These are phyloP conservation scores for Golubevia sp. DNA, from an alignment of 1,284 basidiomycete genomes.

Conservation along the genomic window DNA sequence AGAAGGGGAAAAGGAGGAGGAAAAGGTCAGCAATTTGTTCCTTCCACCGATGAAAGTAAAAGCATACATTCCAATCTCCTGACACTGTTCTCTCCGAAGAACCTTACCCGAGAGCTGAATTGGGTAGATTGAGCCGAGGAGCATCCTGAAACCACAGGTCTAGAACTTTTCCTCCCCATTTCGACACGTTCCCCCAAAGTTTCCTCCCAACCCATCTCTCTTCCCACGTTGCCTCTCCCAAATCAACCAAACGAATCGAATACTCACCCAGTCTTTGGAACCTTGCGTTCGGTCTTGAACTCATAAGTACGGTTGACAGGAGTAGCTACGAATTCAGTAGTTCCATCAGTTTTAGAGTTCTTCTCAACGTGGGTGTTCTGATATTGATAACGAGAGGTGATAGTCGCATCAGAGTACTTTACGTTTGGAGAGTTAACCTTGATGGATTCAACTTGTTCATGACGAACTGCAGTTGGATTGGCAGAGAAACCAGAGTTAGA, in stretches of 20 bases:
- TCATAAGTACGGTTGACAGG: constrained; percentile 65
- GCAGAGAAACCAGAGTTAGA: constrained; percentile 13
- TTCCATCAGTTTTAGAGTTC: constrained; percentile 39
- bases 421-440: constrained; percentile 56
- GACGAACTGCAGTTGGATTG: constrained; percentile 57
- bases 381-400: constrained; percentile 54
- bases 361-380: constrained; percentile 57
- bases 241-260: constrained; percentile 9
- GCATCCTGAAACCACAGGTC: no score
- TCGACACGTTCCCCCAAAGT: background rate
- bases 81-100: no score
- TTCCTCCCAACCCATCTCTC: background rate
- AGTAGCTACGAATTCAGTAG: constrained; percentile 51
- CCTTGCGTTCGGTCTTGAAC: constrained; percentile 87
- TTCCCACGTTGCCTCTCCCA: constrained; percentile 4
- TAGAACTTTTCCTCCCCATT: background rate
- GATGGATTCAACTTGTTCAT: constrained; percentile 53
- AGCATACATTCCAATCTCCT: no score
- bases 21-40: background rate
- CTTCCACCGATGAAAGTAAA: background rate
- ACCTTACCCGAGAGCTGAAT: no score
- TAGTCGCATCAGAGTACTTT: constrained; percentile 46
- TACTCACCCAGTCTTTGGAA: constrained; percentile 87
- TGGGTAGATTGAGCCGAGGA: no score
- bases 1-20: constrained; percentile 3